Conservation (phyloP, 2,329 filamentous ascomycete species). For the Trichoderma sp. region DNA sequence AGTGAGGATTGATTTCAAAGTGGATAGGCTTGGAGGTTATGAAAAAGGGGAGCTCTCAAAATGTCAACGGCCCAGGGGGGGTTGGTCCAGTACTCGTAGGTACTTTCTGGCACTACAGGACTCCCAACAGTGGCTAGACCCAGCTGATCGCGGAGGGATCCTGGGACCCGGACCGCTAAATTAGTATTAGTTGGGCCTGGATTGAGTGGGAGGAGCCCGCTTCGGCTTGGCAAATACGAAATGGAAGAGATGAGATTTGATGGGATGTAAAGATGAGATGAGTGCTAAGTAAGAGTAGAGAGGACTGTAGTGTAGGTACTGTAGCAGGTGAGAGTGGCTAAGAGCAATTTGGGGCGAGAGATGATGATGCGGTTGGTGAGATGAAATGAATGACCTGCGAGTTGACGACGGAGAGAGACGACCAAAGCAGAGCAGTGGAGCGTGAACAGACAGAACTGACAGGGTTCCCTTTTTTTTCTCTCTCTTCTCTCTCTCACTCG, state of each 20-base stretch:
- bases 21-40: slow-evolving; percentile 40
- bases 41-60: slow-evolving; percentile 36
- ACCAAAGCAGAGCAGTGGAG: neutral
- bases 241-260: neutral
- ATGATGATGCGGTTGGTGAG: neutral
- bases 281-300: neutral
- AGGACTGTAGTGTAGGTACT: neutral
- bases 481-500: neutral
- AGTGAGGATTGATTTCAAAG: slow-evolving; percentile 39
- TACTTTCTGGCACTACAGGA: slow-evolving; percentile 1
- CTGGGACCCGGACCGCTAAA: slow-evolving; percentile 19
- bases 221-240: slow-evolving; percentile 10
- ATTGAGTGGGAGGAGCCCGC: slow-evolving; percentile 9
- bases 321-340: neutral
- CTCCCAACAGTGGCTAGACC: slow-evolving; percentile 30
- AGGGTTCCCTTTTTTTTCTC: neutral
- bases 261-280: neutral
- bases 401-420: neutral
- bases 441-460: neutral
- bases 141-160: slow-evolving; percentile 34
- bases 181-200: slow-evolving; percentile 15
- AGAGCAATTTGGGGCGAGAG: neutral
- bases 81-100: neutral
- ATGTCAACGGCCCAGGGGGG: slow-evolving; percentile 21
- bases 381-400: neutral